phyloP scores from a whole-genome alignment of 768 basidiomycete species.

The Coprinopsis cinerea region DNA sequence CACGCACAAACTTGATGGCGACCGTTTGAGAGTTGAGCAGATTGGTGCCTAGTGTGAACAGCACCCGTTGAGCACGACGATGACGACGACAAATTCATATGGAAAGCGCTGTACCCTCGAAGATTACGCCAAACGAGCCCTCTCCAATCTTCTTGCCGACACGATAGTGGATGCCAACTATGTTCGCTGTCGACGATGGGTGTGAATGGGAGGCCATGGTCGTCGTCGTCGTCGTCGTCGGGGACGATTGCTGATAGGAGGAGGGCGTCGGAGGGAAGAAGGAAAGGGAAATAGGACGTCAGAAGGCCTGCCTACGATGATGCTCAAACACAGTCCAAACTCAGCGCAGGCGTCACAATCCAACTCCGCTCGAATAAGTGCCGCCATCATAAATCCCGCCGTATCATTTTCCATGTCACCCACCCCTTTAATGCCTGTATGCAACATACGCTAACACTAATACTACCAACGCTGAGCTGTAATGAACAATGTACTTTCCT shows the following conservation, averaged over 20 bases:
- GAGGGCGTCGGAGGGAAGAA: slow-evolving; percentile 22
- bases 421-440: no score
- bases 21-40: slow-evolving; percentile 97
- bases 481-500: slow-evolving; percentile 18
- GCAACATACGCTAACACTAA: neutral
- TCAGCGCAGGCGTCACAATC: slow-evolving; percentile 17
- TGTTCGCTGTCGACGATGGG: slow-evolving; percentile 58
- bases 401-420: slow-evolving; percentile 11
- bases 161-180: slow-evolving; percentile 95
- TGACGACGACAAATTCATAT: slow-evolving; percentile 1
- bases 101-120: slow-evolving; percentile 56
- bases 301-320: slow-evolving; percentile 10
- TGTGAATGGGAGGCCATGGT: slow-evolving; percentile 57
- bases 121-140: slow-evolving; percentile 96
- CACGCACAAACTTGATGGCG: slow-evolving; percentile 98
- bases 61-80: neutral
- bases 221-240: slow-evolving; percentile 12
- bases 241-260: slow-evolving; percentile 15
- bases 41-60: slow-evolving; percentile 69
- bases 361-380: slow-evolving; percentile 28
- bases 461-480: neutral
- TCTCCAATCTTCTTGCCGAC: slow-evolving; percentile 99
- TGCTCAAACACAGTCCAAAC: slow-evolving; percentile 11
- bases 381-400: slow-evolving; percentile 4
- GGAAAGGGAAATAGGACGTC: slow-evolving; percentile 18